phyloP scores from a whole-genome alignment of 768 basidiomycete species.

The Termitomyces eurrhizus region DNA sequence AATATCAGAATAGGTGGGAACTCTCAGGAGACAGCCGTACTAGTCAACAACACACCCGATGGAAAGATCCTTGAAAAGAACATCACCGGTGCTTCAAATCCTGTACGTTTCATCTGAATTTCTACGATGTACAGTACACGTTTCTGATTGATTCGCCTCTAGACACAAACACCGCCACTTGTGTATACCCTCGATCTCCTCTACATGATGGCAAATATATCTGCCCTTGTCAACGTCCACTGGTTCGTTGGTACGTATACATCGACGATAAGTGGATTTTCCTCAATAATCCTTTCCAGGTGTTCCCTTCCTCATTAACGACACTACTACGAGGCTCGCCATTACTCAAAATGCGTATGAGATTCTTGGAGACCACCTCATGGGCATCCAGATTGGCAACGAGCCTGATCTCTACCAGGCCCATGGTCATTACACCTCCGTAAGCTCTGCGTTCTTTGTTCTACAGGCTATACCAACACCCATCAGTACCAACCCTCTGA shows the following conservation, averaged over 20 bases:
- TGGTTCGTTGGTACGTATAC: slow-evolving; percentile 56
- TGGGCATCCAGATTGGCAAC: slow-evolving; percentile 72
- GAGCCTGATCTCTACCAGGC: slow-evolving; percentile 52
- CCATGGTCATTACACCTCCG: slow-evolving; percentile 35
- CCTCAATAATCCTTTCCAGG: slow-evolving; percentile 14
- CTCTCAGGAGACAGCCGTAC: slow-evolving; percentile 62
- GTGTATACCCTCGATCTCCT: slow-evolving; percentile 64
- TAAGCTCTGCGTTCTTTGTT: not conserved
- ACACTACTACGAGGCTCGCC: slow-evolving; percentile 44
- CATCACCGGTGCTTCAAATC: slow-evolving; percentile 15
- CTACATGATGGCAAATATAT: slow-evolving; percentile 63
- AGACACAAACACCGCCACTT: slow-evolving; percentile 70
- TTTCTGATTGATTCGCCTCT: not conserved
- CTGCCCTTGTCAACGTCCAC: slow-evolving; percentile 52
- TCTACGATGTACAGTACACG: not conserved
- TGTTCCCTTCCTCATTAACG: slow-evolving; percentile 64
- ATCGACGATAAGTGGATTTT: not conserved
- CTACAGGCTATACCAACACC: not conserved
- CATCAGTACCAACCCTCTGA: slow-evolving; percentile 29
- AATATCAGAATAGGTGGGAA: slow-evolving; percentile 76
- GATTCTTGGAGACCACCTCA: slow-evolving; percentile 62
- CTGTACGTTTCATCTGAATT: slow-evolving; percentile 7
- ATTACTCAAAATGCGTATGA: slow-evolving; percentile 58
- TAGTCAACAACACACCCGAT: slow-evolving; percentile 47
- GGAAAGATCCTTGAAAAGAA: slow-evolving; percentile 27